Percentiles rank a stretch among this genome's conserved stretches.
These are phyloP conservation scores for Fraxinus paxiana DNA, from an alignment of 305 asterid species.

Conservation along the genomic window DNA sequence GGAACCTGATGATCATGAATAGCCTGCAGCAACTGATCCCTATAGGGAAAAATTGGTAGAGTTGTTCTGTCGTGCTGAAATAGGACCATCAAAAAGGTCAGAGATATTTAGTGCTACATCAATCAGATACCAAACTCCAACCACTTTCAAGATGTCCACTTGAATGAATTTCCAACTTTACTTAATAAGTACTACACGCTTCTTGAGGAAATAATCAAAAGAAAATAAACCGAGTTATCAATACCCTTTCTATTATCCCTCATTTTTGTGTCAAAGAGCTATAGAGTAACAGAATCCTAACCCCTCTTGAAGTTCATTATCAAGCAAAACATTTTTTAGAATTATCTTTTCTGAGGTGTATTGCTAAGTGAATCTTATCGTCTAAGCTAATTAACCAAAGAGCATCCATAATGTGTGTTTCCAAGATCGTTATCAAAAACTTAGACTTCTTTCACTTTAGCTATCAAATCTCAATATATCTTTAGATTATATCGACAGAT, in stretches of 20 bases:
- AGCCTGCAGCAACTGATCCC: slow-evolving; percentile 79
- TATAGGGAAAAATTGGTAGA: slow-evolving; percentile 70
- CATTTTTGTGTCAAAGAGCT: background rate
- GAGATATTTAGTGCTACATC: slow-evolving; percentile 1
- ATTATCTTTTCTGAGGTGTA: background rate
- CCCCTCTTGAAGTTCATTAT: background rate
- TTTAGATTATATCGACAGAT: background rate
- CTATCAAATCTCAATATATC: background rate
- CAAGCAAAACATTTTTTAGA: background rate
- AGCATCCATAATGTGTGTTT: background rate
- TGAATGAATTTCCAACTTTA: slow-evolving; percentile 1
- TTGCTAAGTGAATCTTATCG: background rate
- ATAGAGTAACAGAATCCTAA: background rate
- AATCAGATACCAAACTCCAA: background rate
- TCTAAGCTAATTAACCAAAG: background rate
- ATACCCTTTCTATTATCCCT: background rate
- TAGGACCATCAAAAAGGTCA: slow-evolving; percentile 26
- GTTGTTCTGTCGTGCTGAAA: slow-evolving; percentile 73
- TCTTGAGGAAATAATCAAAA: slow-evolving; percentile 4
- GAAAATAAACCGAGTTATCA: slow-evolving; percentile 1
- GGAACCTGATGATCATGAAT: slow-evolving; percentile 68
- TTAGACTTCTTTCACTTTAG: background rate
- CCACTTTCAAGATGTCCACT: background rate
- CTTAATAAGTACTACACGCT: background rate
- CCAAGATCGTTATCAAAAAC: background rate